Conservation (phyloP, 164 flowering plant genomes). For the Vitis rotundifolia region DNA sequence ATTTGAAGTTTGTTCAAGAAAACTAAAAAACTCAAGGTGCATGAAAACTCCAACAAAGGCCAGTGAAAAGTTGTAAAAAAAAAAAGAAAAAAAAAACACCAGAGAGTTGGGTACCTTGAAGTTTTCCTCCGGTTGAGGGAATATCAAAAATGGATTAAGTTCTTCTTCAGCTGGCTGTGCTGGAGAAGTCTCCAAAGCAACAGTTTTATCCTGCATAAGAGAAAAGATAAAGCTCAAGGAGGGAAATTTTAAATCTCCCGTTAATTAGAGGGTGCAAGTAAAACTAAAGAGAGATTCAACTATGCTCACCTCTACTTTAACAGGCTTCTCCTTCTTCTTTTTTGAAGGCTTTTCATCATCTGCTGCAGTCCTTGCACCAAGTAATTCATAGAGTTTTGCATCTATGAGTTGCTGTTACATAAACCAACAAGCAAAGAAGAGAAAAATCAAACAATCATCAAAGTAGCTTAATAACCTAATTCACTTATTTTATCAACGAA, state of each 20-base stretch:
- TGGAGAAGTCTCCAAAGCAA: slow-evolving; percentile 34
- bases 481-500: not conserved
- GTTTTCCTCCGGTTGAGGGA: slow-evolving; percentile 85
- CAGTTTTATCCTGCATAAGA: slow-evolving; percentile 44
- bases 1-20: too few relatives aligned
- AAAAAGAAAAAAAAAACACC: too few relatives aligned
- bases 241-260: not conserved
- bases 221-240: not conserved
- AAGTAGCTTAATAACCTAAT: not conserved
- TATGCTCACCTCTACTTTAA: slow-evolving; percentile 61
- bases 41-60: not conserved
- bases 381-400: slow-evolving; percentile 60
- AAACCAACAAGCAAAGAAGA: slow-evolving; percentile 5
- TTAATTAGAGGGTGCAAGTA: not conserved
- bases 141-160: slow-evolving; percentile 73
- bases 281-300: not conserved
- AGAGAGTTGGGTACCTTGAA: slow-evolving; percentile 48
- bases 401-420: slow-evolving; percentile 65
- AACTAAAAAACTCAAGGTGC: too few relatives aligned
- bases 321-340: slow-evolving; percentile 91
- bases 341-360: slow-evolving; percentile 79
- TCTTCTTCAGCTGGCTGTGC: slow-evolving; percentile 75
- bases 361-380: slow-evolving; percentile 93
- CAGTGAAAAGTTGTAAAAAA: not conserved
- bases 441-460: slow-evolving; percentile 1